Conservation (phyloP, 352 stramenopile genomes). For the Phytophthora agathidicida region DNA sequence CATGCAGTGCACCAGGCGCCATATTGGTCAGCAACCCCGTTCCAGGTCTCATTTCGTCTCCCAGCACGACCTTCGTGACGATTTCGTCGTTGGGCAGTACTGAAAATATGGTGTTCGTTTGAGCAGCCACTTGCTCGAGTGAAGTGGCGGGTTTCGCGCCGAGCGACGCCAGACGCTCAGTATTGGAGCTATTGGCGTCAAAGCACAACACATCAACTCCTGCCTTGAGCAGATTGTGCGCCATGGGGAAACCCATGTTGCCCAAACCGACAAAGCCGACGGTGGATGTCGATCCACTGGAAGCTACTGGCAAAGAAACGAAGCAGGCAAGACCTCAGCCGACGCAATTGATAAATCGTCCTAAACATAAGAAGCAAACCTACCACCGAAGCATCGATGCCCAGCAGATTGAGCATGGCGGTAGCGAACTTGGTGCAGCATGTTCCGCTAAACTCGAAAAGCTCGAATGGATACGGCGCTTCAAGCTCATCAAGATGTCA, state of each 20-base stretch:
- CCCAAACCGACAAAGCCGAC: slow-evolving; percentile 92
- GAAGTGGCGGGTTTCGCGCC: slow-evolving; percentile 42
- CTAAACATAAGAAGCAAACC: not conserved
- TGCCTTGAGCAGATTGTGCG: slow-evolving; percentile 84
- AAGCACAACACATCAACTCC: slow-evolving; percentile 68
- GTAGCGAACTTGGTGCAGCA: slow-evolving; percentile 5
- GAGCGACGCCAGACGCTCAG: slow-evolving; percentile 33
- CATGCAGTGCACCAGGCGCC: slow-evolving; percentile 42
- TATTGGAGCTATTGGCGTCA: slow-evolving; percentile 46
- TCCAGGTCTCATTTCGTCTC: slow-evolving; percentile 17
- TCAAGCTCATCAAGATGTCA: not conserved
- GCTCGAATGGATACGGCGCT: too few species aligned
- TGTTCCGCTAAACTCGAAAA: not conserved
- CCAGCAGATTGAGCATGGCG: not conserved
- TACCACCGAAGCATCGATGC: slow-evolving; percentile 19
- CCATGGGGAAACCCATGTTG: slow-evolving; percentile 94
- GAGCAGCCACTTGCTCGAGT: slow-evolving; percentile 46
- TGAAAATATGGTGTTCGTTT: slow-evolving; percentile 54
- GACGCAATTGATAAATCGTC: too few species aligned
- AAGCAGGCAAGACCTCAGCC: too few species aligned
- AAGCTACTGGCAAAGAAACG: not conserved
- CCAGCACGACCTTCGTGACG: slow-evolving; percentile 47
- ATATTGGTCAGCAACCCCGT: slow-evolving; percentile 50
- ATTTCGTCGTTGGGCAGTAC: slow-evolving; percentile 77
- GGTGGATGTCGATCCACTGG: slow-evolving; percentile 2